Percentiles rank a stretch among this genome's conserved stretches.
These are phyloP conservation scores for Leccinum subrobustum DNA, from an alignment of 1,284 basidiomycete species.

Conservation along the genomic window DNA sequence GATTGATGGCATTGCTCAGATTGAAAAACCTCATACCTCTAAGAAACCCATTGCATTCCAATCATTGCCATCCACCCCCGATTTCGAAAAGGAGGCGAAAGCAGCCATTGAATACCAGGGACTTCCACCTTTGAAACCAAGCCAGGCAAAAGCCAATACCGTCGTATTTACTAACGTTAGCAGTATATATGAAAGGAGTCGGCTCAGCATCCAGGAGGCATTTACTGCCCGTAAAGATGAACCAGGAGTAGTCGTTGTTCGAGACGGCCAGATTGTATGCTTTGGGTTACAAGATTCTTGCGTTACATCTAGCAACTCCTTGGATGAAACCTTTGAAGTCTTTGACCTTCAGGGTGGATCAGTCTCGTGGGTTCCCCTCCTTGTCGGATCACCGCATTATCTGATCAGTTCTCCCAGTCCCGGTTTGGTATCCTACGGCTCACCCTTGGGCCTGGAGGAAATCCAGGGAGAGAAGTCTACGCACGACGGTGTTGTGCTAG, in stretches of 20 bases:
- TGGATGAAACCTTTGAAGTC: conserved; percentile 17
- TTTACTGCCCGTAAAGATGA: conserved; percentile 21
- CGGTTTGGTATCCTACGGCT: conserved; percentile 59
- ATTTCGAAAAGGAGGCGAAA: conserved; percentile 55
- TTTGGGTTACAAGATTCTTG: conserved; percentile 28
- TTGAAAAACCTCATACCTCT: conserved; percentile 42
- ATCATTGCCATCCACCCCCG: conserved; percentile 51
- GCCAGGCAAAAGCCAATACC: conserved; percentile 35
- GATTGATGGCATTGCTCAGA: conserved; percentile 68
- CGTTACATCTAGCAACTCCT: conserved; percentile 6
- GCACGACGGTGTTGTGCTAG: conserved; percentile 59
- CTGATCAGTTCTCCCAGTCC: conserved; percentile 39
- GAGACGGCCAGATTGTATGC: conserved; percentile 45
- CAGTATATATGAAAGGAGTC: conserved; percentile 43
- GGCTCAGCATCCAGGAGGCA: conserved; percentile 20
- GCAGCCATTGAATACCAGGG: conserved; percentile 63
- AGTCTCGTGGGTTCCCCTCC: conserved; percentile 45
- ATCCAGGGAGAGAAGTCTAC: conserved; percentile 66
- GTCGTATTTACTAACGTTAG: conserved; percentile 62
- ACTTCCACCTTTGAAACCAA: conserved; percentile 56
- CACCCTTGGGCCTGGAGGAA: conserved; percentile 57
- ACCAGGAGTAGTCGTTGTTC: conserved; percentile 40
- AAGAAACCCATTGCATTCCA: conserved; percentile 51
- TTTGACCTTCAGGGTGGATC: conserved; percentile 32
- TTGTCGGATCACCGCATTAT: background rate